Conservation (phyloP, 768 basidiomycete species). For the Dentipellis sp. region DNA sequence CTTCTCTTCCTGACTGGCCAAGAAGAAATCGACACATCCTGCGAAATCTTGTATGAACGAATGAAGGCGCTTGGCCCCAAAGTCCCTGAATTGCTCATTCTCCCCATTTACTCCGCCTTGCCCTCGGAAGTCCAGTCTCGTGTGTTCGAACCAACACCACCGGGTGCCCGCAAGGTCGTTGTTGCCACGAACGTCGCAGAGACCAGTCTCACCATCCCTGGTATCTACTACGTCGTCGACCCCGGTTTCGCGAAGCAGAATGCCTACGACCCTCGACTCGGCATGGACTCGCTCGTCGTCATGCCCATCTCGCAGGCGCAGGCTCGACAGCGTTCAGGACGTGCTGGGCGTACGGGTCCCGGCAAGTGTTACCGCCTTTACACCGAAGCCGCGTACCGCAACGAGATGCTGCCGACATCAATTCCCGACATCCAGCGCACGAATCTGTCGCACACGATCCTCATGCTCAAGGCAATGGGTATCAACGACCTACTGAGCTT, state of each 20-base stretch:
- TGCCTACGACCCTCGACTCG: slow-evolving; percentile 92
- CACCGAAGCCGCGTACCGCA: slow-evolving; percentile 96
- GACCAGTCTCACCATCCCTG: slow-evolving; percentile 95
- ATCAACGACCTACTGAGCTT: slow-evolving; percentile 96
- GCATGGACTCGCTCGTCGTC: slow-evolving; percentile 98
- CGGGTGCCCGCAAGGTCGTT: slow-evolving; percentile 97
- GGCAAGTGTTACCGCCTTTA: slow-evolving; percentile 98
- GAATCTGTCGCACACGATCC: slow-evolving; percentile 85
- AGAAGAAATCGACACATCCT: slow-evolving; percentile 97
- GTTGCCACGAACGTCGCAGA: slow-evolving; percentile 99
- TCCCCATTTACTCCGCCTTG: slow-evolving; percentile 96
- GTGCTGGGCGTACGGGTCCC: slow-evolving; percentile 95
- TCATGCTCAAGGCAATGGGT: slow-evolving; percentile 98
- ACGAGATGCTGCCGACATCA: slow-evolving; percentile 97
- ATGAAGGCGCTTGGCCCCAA: slow-evolving; percentile 99
- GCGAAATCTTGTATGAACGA: slow-evolving; percentile 95
- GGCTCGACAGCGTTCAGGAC: slow-evolving; percentile 89
- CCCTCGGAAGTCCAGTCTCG: slow-evolving; percentile 97
- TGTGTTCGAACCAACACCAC: slow-evolving; percentile 96
- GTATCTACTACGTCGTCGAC: slow-evolving; percentile 98
- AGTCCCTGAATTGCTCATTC: slow-evolving; percentile 92
- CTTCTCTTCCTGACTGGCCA: slow-evolving; percentile 97
- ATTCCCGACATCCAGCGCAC: slow-evolving; percentile 97
- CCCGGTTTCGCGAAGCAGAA: slow-evolving; percentile 99
- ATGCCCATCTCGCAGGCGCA: slow-evolving; percentile 99